phyloP scores from a whole-genome alignment of 2,329 filamentous ascomycete species.

The Tolypocladium pustulatum region DNA sequence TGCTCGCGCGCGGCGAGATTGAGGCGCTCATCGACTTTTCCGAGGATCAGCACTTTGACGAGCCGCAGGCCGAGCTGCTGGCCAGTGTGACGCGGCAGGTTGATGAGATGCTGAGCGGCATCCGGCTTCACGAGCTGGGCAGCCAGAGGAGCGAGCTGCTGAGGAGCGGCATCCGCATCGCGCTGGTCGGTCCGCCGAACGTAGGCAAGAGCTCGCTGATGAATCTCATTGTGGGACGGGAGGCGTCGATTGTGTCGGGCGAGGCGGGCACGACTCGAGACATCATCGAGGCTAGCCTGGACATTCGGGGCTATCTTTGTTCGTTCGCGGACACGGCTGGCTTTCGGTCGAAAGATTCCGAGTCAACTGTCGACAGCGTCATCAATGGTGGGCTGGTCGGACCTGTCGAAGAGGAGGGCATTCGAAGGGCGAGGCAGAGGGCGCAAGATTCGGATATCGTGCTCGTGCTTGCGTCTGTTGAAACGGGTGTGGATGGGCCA shows the following conservation, averaged over 20 bases:
- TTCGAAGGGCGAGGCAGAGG: conserved; percentile 71
- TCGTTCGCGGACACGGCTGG: conserved; percentile 95
- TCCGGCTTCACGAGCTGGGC: conserved; percentile 62
- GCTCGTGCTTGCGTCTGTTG: conserved; percentile 68
- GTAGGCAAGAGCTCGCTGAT: conserved; percentile 90
- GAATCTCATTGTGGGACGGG: conserved; percentile 79
- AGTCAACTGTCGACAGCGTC: neutral
- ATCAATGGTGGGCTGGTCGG: conserved; percentile 39
- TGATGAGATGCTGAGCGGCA: conserved; percentile 44
- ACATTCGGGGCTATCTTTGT: conserved; percentile 82
- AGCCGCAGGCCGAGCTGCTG: conserved; percentile 65
- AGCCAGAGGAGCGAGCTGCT: conserved; percentile 76
- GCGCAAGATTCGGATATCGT: conserved; percentile 79
- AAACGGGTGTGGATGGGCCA: conserved; percentile 29
- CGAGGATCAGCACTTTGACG: conserved; percentile 95
- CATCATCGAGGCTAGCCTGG: conserved; percentile 83
- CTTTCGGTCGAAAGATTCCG: conserved; percentile 44
- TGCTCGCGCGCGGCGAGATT: conserved; percentile 78
- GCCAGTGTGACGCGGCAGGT: conserved; percentile 59
- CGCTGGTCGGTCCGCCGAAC: conserved; percentile 84
- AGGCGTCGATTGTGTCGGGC: conserved; percentile 88
- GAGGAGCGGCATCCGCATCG: conserved; percentile 73
- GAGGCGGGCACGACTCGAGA: conserved; percentile 93
- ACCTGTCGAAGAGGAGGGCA: conserved; percentile 77
- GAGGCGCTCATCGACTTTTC: conserved; percentile 96